phyloP scores from a whole-genome alignment of 495 filamentous ascomycete genomes.

The Arthonia radiata region DNA sequence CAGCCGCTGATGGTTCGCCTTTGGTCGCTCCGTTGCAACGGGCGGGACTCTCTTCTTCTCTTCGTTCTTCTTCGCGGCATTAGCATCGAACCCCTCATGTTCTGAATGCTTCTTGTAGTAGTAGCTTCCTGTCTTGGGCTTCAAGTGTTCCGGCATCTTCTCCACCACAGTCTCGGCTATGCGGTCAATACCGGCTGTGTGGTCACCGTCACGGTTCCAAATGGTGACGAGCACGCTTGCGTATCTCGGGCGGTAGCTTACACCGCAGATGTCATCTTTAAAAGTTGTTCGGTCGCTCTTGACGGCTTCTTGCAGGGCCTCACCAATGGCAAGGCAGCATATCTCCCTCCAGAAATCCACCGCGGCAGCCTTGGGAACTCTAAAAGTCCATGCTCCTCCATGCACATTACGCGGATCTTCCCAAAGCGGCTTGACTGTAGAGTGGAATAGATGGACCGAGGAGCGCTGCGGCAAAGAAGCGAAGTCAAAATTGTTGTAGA shows the following conservation, averaged over 20 bases:
- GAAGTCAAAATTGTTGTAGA: slow-evolving; percentile 71
- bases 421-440: slow-evolving; percentile 67
- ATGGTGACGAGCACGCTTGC: slow-evolving; percentile 58
- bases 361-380: slow-evolving; percentile 47
- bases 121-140: slow-evolving; percentile 42
- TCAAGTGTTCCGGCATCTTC: slow-evolving; percentile 37
- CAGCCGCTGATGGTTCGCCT: too few relatives aligned
- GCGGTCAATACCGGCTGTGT: slow-evolving; percentile 44
- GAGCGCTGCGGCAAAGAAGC: slow-evolving; percentile 53
- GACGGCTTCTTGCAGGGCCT: slow-evolving; percentile 51
- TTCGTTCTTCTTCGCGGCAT: too few relatives aligned
- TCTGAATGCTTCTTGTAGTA: slow-evolving; percentile 38
- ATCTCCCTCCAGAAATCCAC: slow-evolving; percentile 60
- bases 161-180: slow-evolving; percentile 44
- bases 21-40: too few relatives aligned
- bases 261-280: slow-evolving; percentile 54
- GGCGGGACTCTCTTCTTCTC: too few relatives aligned
- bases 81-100: slow-evolving; percentile 27
- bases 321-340: slow-evolving; percentile 60
- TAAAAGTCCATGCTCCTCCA: slow-evolving; percentile 72
- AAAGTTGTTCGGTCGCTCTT: slow-evolving; percentile 28
- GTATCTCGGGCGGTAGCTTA: slow-evolving; percentile 46
- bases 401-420: slow-evolving; percentile 64
- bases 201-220: slow-evolving; percentile 60
- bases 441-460: slow-evolving; percentile 70